Evolutionary conservation across 257 asterid genomes (phyloP).

Genomic region (Solanum verrucosum): DNA sequence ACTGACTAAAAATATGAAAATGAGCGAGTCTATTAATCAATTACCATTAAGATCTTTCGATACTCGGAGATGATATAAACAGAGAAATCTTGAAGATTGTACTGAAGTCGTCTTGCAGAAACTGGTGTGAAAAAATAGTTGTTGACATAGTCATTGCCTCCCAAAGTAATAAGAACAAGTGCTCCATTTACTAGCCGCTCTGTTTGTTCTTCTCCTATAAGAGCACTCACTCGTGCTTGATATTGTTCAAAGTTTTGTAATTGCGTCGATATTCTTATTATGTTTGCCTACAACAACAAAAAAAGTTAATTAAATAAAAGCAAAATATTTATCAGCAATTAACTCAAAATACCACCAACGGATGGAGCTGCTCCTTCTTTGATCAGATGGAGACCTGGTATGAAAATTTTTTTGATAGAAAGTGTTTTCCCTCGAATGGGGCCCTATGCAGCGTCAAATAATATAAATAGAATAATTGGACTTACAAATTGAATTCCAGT

Average conservation of each 20-base stretch:
- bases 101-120: slow-evolving; percentile 37
- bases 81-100: slow-evolving; percentile 34
- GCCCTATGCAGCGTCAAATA: no score
- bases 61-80: slow-evolving; percentile 44
- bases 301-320: neutral
- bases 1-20: no score
- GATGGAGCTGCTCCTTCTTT: neutral
- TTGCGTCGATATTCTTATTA: slow-evolving; percentile 45
- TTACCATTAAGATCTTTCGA: slow-evolving; percentile 49
- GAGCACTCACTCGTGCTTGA: slow-evolving; percentile 35
- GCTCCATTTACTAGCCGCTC: slow-evolving; percentile 39
- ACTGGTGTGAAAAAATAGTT: slow-evolving; percentile 61
- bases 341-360: neutral
- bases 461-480: neutral
- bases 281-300: slow-evolving; percentile 30
- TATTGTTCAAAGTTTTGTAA: slow-evolving; percentile 27
- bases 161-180: slow-evolving; percentile 56
- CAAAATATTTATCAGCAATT: neutral
- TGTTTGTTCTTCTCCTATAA: slow-evolving; percentile 37
- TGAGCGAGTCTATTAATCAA: neutral
- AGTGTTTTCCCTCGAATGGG: no score
- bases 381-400: no score
- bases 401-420: no score
- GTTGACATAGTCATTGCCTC: slow-evolving; percentile 80
- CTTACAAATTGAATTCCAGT: slow-evolving; percentile 85